Base-by-base conservation (phyloP, 1,139 yeast genomes). In the Zygosaccharomyces pseudobailii region DNA sequence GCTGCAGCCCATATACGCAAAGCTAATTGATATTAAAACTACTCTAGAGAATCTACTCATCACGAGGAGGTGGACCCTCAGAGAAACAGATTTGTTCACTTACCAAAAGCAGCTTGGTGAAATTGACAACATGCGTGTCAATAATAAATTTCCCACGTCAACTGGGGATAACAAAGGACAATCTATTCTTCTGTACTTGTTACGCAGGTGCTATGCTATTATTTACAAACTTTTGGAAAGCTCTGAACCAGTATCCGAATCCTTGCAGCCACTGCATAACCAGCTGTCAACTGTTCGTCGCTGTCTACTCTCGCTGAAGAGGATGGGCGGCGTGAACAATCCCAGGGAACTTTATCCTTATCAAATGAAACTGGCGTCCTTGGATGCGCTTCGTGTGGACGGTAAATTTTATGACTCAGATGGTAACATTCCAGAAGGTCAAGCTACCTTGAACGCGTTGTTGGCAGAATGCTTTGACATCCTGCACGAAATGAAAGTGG, bases 391-490 rank as follows among this genome's bases (percentile, higher is more conserved):
- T 62, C 79, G 97, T 61, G 76, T 73, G 19, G 97, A 92, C 65
- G 98, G 98, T 30, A 90, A 87, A 71, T 92, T 92, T 61, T 64
- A 64, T 53, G 80, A 86, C 62, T 85, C 88, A 30, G 88, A 87
- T 54, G 87, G 82, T 46, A 86, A 87, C 54, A 84, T 90, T 35
- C 98, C 98, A 6, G 97, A 92, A 67, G 98, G 98, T 10, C 98
- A 92, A 68, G 97, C 96, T 8, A 83, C 95, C 33, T 74, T 92
- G 53, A 89, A 84, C 65, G 96, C 96, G 0, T 70, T 92, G 53
- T 72, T 92, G 43, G 94, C 96, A 2, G 97, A 90, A 66, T 90
- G 97, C 67, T 92, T 88, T 65, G 98, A 92, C 67, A 84, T 90
- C 48, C 75, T 87, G 47, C 90, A 92, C 64, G 98, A 92, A 68